These are phyloP conservation scores for Eucalyptus albens DNA, from an alignment of 345 rosid species.

Conservation along the genomic window DNA sequence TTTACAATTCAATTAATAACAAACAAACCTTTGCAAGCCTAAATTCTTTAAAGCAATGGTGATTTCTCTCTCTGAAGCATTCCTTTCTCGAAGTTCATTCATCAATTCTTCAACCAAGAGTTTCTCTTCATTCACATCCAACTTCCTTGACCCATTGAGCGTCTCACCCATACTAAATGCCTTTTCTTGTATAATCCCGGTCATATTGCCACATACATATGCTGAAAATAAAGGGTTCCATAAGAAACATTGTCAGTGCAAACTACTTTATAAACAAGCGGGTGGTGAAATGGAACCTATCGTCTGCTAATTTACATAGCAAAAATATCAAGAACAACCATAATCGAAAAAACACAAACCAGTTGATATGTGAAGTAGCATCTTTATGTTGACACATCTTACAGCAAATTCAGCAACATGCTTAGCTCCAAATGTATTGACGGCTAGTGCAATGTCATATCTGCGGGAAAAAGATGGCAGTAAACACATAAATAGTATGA, in stretches of 20 bases:
- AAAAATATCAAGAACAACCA: not conserved
- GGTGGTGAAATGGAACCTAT: not conserved
- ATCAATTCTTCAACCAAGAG: not conserved
- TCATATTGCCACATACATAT: conserved; percentile 11
- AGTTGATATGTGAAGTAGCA: conserved; percentile 36
- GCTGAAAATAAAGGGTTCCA: not conserved
- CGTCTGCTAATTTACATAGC: not conserved
- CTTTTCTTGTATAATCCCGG: not conserved
- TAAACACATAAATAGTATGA: not conserved
- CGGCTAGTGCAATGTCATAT: conserved; percentile 38
- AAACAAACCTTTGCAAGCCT: conserved; percentile 5
- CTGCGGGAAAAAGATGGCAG: not conserved
- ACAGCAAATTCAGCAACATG: conserved; percentile 41
- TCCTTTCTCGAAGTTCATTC: not conserved
- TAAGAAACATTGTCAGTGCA: not conserved
- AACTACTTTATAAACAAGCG: not conserved
- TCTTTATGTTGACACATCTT: conserved; percentile 29
- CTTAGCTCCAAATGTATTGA: conserved; percentile 54
- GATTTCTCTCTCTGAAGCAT: not conserved
- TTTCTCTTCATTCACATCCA: conserved; percentile 6
- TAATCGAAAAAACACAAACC: not conserved
- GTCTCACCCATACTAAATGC: conserved; percentile 1
- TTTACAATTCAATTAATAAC: not conserved
- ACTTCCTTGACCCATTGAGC: not conserved
- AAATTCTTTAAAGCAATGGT: conserved; percentile 5